Evolutionary conservation across 768 basidiomycete species (phyloP).

Genomic region (Russula lepida): DNA sequence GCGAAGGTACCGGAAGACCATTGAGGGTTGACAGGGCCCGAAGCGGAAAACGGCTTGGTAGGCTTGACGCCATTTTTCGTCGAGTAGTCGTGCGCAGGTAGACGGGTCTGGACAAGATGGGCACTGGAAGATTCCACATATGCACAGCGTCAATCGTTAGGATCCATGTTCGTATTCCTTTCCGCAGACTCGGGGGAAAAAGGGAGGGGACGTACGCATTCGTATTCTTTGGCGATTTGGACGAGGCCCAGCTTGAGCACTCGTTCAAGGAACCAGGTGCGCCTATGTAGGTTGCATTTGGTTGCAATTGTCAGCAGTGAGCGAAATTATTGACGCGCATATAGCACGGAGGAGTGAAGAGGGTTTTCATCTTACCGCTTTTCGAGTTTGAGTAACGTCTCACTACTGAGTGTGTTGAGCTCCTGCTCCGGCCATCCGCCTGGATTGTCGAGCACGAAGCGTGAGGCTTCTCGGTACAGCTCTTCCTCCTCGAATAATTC

Average conservation of each 20-base stretch:
- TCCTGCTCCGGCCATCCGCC: slow-evolving; percentile 79
- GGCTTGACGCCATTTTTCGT: slow-evolving; percentile 90
- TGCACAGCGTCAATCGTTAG: not conserved
- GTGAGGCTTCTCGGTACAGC: slow-evolving; percentile 80
- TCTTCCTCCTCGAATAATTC: slow-evolving; percentile 88
- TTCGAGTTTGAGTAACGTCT: slow-evolving; percentile 83
- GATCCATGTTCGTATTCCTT: not conserved
- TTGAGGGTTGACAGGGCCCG: slow-evolving; percentile 82
- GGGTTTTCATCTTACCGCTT: slow-evolving; percentile 43
- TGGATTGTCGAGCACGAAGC: slow-evolving; percentile 89
- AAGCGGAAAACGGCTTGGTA: slow-evolving; percentile 83
- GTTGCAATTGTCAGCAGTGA: not conserved
- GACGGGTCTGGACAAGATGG: slow-evolving; percentile 73
- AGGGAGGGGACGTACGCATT: slow-evolving; percentile 54
- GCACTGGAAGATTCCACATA: slow-evolving; percentile 46
- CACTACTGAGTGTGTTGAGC: slow-evolving; percentile 68
- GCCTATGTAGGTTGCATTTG: slow-evolving; percentile 35
- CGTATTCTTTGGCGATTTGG: slow-evolving; percentile 86
- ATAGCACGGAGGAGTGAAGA: not conserved
- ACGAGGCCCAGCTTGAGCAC: slow-evolving; percentile 86
- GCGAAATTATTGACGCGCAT: not conserved
- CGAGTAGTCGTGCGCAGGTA: slow-evolving; percentile 72
- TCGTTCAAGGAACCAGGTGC: slow-evolving; percentile 93
- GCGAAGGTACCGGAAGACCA: slow-evolving; percentile 88
- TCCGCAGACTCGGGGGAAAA: not conserved